Evolutionary conservation across 441 rosid species (phyloP).

Genomic region (Viola pubescens): DNA sequence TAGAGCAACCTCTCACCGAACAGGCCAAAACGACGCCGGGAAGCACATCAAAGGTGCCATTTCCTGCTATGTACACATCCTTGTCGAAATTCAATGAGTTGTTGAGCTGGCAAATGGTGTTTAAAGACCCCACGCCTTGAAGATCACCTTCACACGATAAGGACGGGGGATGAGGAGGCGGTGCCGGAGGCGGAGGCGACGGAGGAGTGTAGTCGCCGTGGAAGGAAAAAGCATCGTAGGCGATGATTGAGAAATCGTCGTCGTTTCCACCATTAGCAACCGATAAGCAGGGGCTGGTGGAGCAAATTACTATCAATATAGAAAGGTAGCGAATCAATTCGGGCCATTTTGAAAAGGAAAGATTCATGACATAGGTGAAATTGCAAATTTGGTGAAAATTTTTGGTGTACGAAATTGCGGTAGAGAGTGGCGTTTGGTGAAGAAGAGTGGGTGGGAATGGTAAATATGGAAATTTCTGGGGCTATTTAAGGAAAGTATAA

Average conservation of each 20-base stretch:
- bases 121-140: conserved; percentile 46
- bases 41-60: conserved; percentile 40
- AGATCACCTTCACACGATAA: conserved; percentile 50
- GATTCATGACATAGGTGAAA: conserved; percentile 10
- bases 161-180: conserved; percentile 21
- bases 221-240: conserved; percentile 12
- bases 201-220: conserved; percentile 28
- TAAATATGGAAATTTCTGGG: too few relatives aligned
- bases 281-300: neutral
- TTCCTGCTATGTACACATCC: conserved; percentile 49
- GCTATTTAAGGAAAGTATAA: too few relatives aligned
- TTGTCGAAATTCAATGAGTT: conserved; percentile 33
- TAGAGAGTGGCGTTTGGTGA: too few relatives aligned
- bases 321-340: neutral
- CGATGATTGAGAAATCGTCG: conserved; percentile 15
- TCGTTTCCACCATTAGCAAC: conserved; percentile 5
- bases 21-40: conserved; percentile 41
- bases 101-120: conserved; percentile 47
- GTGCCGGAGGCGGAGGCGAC: conserved; percentile 21
- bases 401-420: too few relatives aligned
- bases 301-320: neutral
- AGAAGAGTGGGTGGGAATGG: too few relatives aligned
- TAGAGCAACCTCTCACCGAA: conserved; percentile 37
- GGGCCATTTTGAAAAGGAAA: conserved; percentile 14
- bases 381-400: too few relatives aligned